Evolutionary conservation across 192 early-diverging fungal species (phyloP).

Genomic region (Coemansia sp.): DNA sequence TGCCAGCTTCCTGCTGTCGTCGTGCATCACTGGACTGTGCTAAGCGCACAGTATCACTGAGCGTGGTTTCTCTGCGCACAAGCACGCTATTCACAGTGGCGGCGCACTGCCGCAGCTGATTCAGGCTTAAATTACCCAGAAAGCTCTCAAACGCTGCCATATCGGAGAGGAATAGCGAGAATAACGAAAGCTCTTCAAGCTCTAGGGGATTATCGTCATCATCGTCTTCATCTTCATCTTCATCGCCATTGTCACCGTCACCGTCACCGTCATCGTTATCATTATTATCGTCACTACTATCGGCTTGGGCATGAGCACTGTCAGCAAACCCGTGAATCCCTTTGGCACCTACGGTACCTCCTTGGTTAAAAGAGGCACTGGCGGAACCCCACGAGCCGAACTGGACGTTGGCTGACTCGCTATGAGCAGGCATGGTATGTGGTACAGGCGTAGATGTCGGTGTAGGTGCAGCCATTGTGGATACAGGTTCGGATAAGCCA

Average conservation of each 20-base stretch:
- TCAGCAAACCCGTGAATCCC: background rate
- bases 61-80: conserved; percentile 29
- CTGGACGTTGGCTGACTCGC: conserved; percentile 9
- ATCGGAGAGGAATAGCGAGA: conserved; percentile 42
- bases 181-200: conserved; percentile 46
- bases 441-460: conserved; percentile 20
- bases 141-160: conserved; percentile 45
- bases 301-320: background rate
- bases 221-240: too few relatives aligned
- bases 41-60: background rate
- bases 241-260: too few relatives aligned
- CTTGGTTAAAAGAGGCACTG: background rate
- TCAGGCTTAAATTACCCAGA: conserved; percentile 38
- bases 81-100: conserved; percentile 48
- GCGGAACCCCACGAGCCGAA: conserved; percentile 1
- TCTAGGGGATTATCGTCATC: conserved; percentile 34
- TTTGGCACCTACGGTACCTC: too few relatives aligned
- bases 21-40: background rate
- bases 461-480: conserved; percentile 11
- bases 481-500: background rate
- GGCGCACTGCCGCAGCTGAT: conserved; percentile 50
- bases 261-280: conserved; percentile 11
- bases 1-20: background rate
- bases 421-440: background rate
- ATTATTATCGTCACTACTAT: background rate